These are phyloP conservation scores for Vaccinium darrowii DNA, from an alignment of 148 eudicot species.

Conservation along the genomic window DNA sequence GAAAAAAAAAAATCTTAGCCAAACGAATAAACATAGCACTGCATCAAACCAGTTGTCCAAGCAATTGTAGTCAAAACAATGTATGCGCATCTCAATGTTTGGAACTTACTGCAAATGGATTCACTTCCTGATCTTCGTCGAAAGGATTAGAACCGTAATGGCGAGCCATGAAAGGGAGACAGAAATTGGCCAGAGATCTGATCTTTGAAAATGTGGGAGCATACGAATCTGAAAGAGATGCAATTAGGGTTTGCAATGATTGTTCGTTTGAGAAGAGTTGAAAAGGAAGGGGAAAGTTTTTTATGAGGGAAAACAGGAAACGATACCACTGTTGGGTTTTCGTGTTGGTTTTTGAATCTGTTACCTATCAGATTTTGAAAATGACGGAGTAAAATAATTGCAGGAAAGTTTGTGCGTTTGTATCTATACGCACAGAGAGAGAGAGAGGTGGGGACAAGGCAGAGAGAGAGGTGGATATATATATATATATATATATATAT, in stretches of 20 bases:
- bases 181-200: background rate
- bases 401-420: no score
- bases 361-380: no score
- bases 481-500: no score
- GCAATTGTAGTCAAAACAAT: background rate
- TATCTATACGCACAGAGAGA: no score
- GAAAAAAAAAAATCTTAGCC: background rate
- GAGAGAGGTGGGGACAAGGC: no score
- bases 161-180: conserved; percentile 29
- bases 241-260: background rate
- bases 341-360: no score
- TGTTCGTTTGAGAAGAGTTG: background rate
- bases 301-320: background rate
- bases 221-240: background rate
- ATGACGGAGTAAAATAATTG: no score
- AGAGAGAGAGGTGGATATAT: no score
- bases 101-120: conserved; percentile 62
- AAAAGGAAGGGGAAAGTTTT: background rate
- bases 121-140: conserved; percentile 53
- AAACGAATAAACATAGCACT: no score
- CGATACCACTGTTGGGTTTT: background rate
- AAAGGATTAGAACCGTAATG: conserved; percentile 53
- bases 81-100: background rate
- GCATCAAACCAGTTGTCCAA: background rate
- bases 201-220: background rate